Evolutionary conservation across 257 asterid genomes (phyloP).

Genomic region (Pogostemon cablin): DNA sequence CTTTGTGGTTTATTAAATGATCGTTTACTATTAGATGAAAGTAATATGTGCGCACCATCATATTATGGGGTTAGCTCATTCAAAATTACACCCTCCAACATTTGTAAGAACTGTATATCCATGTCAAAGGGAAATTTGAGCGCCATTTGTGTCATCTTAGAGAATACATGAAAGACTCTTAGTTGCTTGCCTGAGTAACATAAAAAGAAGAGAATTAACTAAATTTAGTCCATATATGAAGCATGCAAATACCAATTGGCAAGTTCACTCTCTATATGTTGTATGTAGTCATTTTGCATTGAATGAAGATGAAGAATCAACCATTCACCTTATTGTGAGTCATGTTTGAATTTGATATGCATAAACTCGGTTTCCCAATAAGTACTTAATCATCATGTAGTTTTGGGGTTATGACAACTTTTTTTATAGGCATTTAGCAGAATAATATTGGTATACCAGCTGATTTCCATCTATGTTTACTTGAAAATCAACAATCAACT

Average conservation of each 20-base stretch:
- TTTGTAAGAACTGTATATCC: no score
- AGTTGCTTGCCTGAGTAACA: neutral
- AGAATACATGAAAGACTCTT: neutral
- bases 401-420: constrained; percentile 2
- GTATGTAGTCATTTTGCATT: neutral
- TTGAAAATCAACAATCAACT: neutral
- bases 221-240: neutral
- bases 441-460: constrained; percentile 14
- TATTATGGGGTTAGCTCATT: no score
- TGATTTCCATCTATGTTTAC: constrained; percentile 16
- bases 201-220: neutral
- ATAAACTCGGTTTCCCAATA: neutral
- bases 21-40: neutral
- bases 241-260: neutral
- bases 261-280: neutral
- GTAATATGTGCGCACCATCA: no score
- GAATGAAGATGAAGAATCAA: neutral
- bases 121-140: neutral
- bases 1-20: neutral
- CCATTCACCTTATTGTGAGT: neutral
- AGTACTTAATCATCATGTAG: neutral
- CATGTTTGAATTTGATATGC: constrained; percentile 8
- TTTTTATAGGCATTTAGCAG: neutral
- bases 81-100: no score
- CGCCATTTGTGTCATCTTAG: neutral